Percentiles rank a stretch among this genome's conserved stretches.
Conservation (phyloP, 2,329 filamentous ascomycete genomes). For the Alternaria hordeiaustralica region DNA sequence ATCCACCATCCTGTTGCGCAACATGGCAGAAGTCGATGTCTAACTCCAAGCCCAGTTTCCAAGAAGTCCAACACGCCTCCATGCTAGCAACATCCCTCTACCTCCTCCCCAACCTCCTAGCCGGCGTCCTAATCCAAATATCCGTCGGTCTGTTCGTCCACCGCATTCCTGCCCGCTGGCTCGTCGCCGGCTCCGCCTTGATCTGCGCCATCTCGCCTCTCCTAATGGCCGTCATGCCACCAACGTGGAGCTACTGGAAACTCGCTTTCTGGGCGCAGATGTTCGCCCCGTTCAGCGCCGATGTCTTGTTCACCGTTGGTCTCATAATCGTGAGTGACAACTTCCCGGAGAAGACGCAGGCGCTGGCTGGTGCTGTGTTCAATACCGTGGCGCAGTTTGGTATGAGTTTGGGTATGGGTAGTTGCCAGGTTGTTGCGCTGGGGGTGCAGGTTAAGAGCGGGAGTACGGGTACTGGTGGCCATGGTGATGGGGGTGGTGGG, state of each 20-base stretch:
- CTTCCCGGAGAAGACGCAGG: slow-evolving; percentile 64
- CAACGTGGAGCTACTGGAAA: slow-evolving; percentile 61
- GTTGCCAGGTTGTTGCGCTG: slow-evolving; percentile 37
- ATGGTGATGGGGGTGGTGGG: slow-evolving; percentile 8
- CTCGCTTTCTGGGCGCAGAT: slow-evolving; percentile 52
- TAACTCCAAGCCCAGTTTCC: slow-evolving; percentile 38
- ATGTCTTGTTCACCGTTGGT: slow-evolving; percentile 64
- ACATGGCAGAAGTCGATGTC: not conserved
- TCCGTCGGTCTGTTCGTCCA: slow-evolving; percentile 56
- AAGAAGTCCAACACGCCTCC: slow-evolving; percentile 47
- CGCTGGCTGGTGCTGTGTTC: slow-evolving; percentile 67
- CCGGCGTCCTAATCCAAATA: slow-evolving; percentile 52
- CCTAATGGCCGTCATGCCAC: slow-evolving; percentile 62
- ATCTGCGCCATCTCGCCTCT: slow-evolving; percentile 57
- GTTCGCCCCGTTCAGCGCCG: slow-evolving; percentile 52
- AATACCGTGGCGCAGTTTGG: slow-evolving; percentile 66
- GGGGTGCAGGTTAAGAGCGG: slow-evolving; percentile 14
- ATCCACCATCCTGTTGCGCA: not conserved
- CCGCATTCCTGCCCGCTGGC: slow-evolving; percentile 50
- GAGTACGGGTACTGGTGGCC: slow-evolving; percentile 1
- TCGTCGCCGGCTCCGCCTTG: slow-evolving; percentile 51
- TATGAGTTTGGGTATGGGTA: slow-evolving; percentile 44
- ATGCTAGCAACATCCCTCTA: slow-evolving; percentile 48
- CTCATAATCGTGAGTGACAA: slow-evolving; percentile 61
- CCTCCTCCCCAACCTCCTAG: slow-evolving; percentile 51